Evolutionary conservation across 257 asterid species (phyloP).

Genomic region (Solanum sejunctum): DNA sequence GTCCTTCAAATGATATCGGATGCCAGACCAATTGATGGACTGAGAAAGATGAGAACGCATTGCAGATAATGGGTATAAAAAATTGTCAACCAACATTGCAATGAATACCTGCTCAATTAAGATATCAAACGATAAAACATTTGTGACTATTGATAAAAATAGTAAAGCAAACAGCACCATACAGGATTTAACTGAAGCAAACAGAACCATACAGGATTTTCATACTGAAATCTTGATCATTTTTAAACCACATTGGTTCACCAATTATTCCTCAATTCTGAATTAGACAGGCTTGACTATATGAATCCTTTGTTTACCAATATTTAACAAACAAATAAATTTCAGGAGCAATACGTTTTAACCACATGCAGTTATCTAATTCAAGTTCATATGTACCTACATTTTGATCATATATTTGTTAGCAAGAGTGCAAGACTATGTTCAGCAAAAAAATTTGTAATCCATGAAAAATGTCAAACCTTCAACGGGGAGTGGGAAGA

Average conservation of each 20-base stretch:
- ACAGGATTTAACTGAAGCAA: neutral
- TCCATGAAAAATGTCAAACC: neutral
- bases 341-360: neutral
- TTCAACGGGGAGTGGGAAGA: neutral
- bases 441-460: neutral
- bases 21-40: slow-evolving; percentile 96
- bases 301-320: neutral
- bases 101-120: slow-evolving; percentile 60
- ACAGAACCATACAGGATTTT: neutral
- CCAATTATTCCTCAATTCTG: neutral
- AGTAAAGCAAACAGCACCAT: too few relatives aligned
- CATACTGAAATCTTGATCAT: neutral
- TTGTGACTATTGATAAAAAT: neutral
- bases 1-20: slow-evolving; percentile 72
- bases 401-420: neutral
- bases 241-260: neutral
- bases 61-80: slow-evolving; percentile 82
- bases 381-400: neutral
- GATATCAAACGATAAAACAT: slow-evolving; percentile 4
- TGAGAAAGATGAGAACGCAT: slow-evolving; percentile 85
- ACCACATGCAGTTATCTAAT: neutral
- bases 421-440: neutral
- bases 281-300: neutral
- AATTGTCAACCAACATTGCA: slow-evolving; percentile 95
- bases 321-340: neutral